Base-by-base conservation (phyloP, 139 green algal genomes). In the Coelastrella sp. region DNA sequence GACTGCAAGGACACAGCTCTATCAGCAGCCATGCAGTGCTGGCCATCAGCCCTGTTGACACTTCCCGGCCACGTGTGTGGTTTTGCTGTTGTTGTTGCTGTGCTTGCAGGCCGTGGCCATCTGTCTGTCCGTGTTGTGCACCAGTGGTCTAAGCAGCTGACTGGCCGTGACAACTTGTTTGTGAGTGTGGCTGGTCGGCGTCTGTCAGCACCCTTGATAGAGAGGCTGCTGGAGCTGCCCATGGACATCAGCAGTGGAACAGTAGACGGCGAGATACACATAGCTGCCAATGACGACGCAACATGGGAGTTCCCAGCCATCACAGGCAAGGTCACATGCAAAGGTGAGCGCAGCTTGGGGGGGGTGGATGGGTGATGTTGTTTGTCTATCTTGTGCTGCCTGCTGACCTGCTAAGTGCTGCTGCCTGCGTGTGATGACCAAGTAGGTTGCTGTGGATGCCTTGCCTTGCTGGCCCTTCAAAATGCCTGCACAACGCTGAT, bases 211-310 rank as follows among this genome's bases (percentile, higher is more conserved):
- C 23, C 7, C 8, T 32, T 17, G 5, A n/a, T 23, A 16, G 65
- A 99, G 93, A 94, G 97, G 14, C 77, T 98, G 71, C 80, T 99
- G 13, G 96, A 98, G 91, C 88, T 99, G 60, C 98, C 98, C 60
- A 96, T 99, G 92, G 97, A 99, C 92, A 96, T 99, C 32, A 86
- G 96, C 85, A 93, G 84, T 6, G 97, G 97, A 0, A 80, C 91
- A 57, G 90, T 97, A 19, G 91, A 94, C 76, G 98, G 98, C 5
- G 93, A 98, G 86, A 87, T 99, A 14, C 76, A 86, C 13, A 85
- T 99, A 7, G 82, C 84, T 32, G 90, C 86, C 0, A 81, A 96
- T 82, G 91, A 97, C 77, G 54, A 87, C 0, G 83, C 86, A 22
- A 95, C 93, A 11, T 99, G 97, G 96, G 75, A 93, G 5, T 98